Evolutionary conservation across 495 filamentous ascomycete species (phyloP), one percentile per base, ranked within the genome.

Genomic region (Penicillium nucicola): DNA sequence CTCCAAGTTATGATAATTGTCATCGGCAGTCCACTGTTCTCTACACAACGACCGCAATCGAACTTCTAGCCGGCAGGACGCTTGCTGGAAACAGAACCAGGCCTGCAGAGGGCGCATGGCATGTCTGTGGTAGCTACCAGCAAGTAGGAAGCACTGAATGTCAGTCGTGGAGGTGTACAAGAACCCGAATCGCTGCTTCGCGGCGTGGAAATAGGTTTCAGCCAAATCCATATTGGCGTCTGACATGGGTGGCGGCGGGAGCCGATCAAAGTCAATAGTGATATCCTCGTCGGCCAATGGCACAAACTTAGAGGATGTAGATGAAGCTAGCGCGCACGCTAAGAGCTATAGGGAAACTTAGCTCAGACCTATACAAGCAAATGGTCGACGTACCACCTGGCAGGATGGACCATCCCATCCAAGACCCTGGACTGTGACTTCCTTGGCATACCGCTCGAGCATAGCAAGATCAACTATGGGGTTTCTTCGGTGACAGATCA

Each of bases 61-160:
- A 30, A 63, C 60, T 42, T 65, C 62, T 39, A 65, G 32, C 50
- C 62, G 50, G 45, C 62, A 63, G 6, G 62, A 63, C 10, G 62
- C 62, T 41, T 65, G 59, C 39, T 65, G 62, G 25, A 58, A 62
- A 30, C 62, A 65, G 17, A 63, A 65, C 59, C 59, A 62, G 9
- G 59, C 56, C 18, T 65, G 47, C 7, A 65, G 44, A 15, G 62
- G 59, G n/a, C 59, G 56, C 42, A 63, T 49, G 7, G 41, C 48
- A 56, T 60, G 54, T 44, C 62, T 53, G 20, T 63, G 59, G 28
- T 60, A 63, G 14, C 44, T 53, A 2, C 59, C 62, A n/a, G 62
- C 62, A 12, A 65, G 56, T 13, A 65, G 51, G 23, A 60, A 65
- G 14, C 62, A 63, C 13, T 62, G 57, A 4, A 65, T 65, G 25